Evolutionary conservation across 108 stramenopile species (phyloP).

Genomic region (Chaetoceros tenuissimus): DNA sequence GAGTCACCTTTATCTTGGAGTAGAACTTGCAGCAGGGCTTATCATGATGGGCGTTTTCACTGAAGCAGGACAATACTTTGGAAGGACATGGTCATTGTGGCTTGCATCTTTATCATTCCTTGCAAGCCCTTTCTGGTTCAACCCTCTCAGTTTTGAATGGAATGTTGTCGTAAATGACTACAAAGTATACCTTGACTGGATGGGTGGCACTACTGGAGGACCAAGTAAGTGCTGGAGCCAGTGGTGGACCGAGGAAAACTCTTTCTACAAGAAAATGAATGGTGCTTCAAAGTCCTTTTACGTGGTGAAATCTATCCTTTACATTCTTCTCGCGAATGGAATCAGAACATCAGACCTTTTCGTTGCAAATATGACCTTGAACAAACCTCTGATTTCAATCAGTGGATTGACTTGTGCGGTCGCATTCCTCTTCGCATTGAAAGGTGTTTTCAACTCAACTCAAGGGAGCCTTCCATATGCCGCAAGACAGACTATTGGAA

Average conservation of each 20-base stretch:
- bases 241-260: constrained; percentile 94
- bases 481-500: constrained; percentile 68
- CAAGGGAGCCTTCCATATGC: constrained; percentile 68
- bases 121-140: constrained; percentile 99
- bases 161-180: constrained; percentile 80
- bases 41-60: constrained; percentile 84
- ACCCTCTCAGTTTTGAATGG: constrained; percentile 97
- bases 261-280: constrained; percentile 74
- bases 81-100: constrained; percentile 97
- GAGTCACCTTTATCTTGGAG: constrained; percentile 94
- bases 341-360: constrained; percentile 74
- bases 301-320: constrained; percentile 72
- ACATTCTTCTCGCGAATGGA: constrained; percentile 74
- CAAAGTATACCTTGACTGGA: constrained; percentile 81
- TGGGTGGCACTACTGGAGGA: constrained; percentile 76
- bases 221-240: constrained; percentile 84
- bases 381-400: constrained; percentile 52
- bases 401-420: constrained; percentile 49
- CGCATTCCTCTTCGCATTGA: constrained; percentile 32
- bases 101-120: constrained; percentile 90
- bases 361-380: constrained; percentile 56
- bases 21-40: constrained; percentile 89
- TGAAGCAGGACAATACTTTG: constrained; percentile 87
- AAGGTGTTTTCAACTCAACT: constrained; percentile 44
- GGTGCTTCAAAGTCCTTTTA: constrained; percentile 71